Evolutionary conservation across 2,329 filamentous ascomycete species (phyloP), one percentile per base, ranked within the genome.

Genomic region (Fusarium tricinctum): DNA sequence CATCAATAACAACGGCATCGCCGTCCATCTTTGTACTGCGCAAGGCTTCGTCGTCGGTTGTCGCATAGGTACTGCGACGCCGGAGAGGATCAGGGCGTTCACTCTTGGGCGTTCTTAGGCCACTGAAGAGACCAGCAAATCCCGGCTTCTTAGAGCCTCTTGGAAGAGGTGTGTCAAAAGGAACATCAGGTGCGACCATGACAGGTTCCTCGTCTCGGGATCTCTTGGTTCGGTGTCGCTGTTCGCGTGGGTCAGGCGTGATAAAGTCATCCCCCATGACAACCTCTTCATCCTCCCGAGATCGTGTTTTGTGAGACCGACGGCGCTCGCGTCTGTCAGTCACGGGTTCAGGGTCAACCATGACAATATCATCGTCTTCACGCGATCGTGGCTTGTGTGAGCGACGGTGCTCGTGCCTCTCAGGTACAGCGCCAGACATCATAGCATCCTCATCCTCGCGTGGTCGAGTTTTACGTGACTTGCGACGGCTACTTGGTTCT

Each of bases 111-210:
- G 82, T 82, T 64, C 83, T 84, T 15, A 90, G 77, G 30, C 87
- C 87, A 50, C 88, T 88, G 68, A 94, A 89, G 8, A 93, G 81
- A 28, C 87, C 85, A 26, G 85, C 82, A 23, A 90, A 77, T 6
- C 84, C 85, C 74, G 82, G 57, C 73, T 84, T 88, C 48, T 86
- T 86, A 6, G 82, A 80, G 28, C 74, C 74, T 35, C 80, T 78
- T 55, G 77, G 80, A 33, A 77, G 50, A 12, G 79, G 75, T 1
- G 71, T 72, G 6, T 80, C 79, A 8, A 70, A 70, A 4, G 76
- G 76, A 17, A 71, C 74, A 20, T 72, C 75, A 22, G 75, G 71
- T 45, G 81, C 80, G 5, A 77, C 73, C 78, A 81, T 80, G 58
- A 78, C 73, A 15, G 75, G 64, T 44, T 83, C 81, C 5, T 83